These are phyloP conservation scores for Pyrenophora tritici-repentis DNA, from an alignment of 2,329 filamentous ascomycete species.

Conservation along the genomic window DNA sequence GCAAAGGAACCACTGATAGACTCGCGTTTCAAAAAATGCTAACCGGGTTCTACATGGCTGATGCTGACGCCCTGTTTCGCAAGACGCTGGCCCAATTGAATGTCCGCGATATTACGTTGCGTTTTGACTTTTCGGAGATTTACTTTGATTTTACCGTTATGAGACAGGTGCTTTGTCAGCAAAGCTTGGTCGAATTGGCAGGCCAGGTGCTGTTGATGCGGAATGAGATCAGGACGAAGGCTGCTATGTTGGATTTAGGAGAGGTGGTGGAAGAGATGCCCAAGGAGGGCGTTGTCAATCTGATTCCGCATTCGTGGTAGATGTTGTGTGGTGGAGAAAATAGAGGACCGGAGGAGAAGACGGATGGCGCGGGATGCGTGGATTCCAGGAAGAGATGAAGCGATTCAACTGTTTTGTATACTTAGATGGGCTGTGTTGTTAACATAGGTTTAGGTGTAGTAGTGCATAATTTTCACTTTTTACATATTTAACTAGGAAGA, in stretches of 20 bases:
- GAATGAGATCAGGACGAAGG: conserved; percentile 32
- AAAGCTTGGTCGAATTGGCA: conserved; percentile 31
- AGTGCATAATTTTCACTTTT: too few relatives aligned
- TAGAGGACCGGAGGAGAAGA: too few relatives aligned
- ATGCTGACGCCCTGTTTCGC: conserved; percentile 23
- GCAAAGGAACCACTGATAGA: conserved; percentile 9
- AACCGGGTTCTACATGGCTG: conserved; percentile 31
- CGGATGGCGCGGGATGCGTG: too few relatives aligned
- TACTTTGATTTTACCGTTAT: conserved; percentile 28
- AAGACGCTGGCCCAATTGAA: conserved; percentile 21
- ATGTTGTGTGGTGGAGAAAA: too few relatives aligned
- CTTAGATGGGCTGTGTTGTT: too few relatives aligned
- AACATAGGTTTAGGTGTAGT: too few relatives aligned
- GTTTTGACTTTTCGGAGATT: conserved; percentile 39
- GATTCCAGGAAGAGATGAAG: too few relatives aligned
- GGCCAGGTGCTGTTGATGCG: conserved; percentile 38
- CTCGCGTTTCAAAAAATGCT: conserved; percentile 28
- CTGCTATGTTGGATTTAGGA: conserved; percentile 25
- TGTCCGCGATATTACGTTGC: conserved; percentile 17
- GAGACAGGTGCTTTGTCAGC: conserved; percentile 17
- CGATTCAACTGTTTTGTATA: too few relatives aligned
- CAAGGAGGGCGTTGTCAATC: conserved; percentile 12
- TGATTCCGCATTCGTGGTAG: too few relatives aligned
- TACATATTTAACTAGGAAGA: too few relatives aligned
- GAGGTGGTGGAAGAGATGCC: conserved; percentile 8